A percentile compares a stretch with the other conserved stretches of the same genome.
These are phyloP conservation scores for Isabelozyma pseudorhagii DNA, from an alignment of 805 yeast species.

Conservation along the genomic window DNA sequence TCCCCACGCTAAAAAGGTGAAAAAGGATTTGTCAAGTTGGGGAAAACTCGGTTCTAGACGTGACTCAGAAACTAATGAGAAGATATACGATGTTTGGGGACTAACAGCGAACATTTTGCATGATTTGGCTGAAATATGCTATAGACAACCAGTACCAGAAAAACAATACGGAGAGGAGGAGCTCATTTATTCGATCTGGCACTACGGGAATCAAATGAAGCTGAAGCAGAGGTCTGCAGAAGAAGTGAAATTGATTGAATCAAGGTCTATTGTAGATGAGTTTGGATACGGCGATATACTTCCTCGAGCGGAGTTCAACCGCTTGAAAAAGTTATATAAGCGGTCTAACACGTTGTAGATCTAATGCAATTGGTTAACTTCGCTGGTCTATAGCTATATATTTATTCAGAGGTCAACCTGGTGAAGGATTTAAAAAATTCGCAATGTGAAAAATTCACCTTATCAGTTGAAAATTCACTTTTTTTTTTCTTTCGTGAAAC, in stretches of 20 bases:
- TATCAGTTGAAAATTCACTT: background rate
- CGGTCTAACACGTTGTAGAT: constrained; percentile 1
- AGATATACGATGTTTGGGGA: constrained; percentile 77
- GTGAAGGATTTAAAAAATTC: no score
- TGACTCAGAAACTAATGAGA: constrained; percentile 36
- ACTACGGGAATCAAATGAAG: constrained; percentile 53
- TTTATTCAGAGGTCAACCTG: no score
- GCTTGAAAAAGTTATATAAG: constrained; percentile 42
- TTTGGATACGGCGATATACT: constrained; percentile 45
- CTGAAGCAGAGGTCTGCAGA: constrained; percentile 45
- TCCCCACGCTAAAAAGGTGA: constrained; percentile 3
- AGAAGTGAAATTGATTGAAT: constrained; percentile 51
- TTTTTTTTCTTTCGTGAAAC: background rate
- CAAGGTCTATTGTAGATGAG: constrained; percentile 23
- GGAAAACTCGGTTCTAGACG: constrained; percentile 39
- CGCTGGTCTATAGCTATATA: no score
- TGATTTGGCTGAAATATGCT: constrained; percentile 59
- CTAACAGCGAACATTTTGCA: constrained; percentile 76
- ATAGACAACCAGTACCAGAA: constrained; percentile 12
- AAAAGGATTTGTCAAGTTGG: constrained; percentile 25
- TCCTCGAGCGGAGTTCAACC: constrained; percentile 39
- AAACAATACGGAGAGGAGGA: constrained; percentile 60
- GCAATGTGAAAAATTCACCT: background rate
- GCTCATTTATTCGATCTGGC: constrained; percentile 53
- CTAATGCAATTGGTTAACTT: background rate